phyloP scores from a whole-genome alignment of 306 rosid genomes.

The Leucaena leucocephala region DNA sequence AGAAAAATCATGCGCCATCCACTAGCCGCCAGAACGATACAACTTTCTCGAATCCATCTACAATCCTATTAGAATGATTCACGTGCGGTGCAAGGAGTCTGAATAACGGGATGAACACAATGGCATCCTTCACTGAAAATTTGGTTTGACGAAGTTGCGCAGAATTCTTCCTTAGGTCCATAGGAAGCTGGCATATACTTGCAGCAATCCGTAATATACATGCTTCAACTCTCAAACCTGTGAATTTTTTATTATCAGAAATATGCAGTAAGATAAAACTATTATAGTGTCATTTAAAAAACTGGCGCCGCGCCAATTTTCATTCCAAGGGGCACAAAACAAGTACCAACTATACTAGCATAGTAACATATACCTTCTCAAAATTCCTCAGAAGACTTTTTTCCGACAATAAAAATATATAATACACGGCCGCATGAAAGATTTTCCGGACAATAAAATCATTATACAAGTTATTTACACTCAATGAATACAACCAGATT shows the following conservation, averaged over 20 bases:
- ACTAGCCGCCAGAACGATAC: conserved; percentile 30
- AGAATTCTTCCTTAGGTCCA: conserved; percentile 21
- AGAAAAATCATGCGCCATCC: conserved; percentile 1
- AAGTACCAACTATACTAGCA: background rate
- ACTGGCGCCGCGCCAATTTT: background rate
- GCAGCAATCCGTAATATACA: conserved; percentile 33
- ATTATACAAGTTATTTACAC: conserved; percentile 5
- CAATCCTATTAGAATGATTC: conserved; percentile 29
- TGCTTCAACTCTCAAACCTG: conserved; percentile 58
- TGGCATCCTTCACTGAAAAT: conserved; percentile 8
- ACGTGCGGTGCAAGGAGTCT: conserved; percentile 9
- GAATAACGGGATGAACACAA: background rate
- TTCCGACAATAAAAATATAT: background rate
- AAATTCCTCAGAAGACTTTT: background rate
- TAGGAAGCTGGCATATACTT: conserved; percentile 36
- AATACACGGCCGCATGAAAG: background rate
- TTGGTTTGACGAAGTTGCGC: conserved; percentile 25
- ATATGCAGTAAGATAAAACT: conserved; percentile 10
- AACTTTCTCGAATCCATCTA: conserved; percentile 28
- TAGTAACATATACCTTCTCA: background rate
- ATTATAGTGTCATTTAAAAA: background rate
- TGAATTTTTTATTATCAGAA: conserved; percentile 23
- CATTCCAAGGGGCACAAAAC: background rate
- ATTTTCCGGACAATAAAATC: background rate
- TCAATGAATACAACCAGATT: too few relatives aligned